These are phyloP conservation scores for Zoysia japonica DNA, from an alignment of 176 grass and related monocot species.

Conservation along the genomic window DNA sequence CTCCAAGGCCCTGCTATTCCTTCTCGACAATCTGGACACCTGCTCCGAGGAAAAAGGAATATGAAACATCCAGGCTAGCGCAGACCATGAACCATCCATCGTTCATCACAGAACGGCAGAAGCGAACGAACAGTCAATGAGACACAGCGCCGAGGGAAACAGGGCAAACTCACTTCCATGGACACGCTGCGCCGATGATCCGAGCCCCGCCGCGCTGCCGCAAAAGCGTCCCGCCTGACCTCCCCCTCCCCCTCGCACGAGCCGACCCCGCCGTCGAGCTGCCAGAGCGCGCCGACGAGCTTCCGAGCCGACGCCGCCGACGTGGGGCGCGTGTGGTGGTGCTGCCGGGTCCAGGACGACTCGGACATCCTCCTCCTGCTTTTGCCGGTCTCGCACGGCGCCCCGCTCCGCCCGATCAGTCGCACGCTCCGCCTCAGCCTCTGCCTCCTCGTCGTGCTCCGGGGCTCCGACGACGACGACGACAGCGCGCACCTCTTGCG, in stretches of 20 bases:
- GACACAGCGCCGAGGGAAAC: not conserved
- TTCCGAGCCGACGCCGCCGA: conserved; percentile 64
- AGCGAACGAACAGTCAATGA: too few relatives aligned
- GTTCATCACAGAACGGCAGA: too few relatives aligned
- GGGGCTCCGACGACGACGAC: conserved; percentile 8
- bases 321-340: conserved; percentile 3
- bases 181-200: conserved; percentile 41
- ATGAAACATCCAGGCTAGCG: not conserved
- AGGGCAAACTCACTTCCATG: conserved; percentile 34
- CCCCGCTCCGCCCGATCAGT: conserved; percentile 27
- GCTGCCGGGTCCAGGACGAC: conserved; percentile 37
- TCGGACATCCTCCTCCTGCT: conserved; percentile 47
- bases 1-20: conserved; percentile 33
- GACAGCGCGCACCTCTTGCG: conserved; percentile 59
- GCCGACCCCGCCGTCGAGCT: conserved; percentile 35
- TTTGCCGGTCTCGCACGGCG: not conserved
- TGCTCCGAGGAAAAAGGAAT: not conserved
- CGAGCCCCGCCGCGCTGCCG: conserved; percentile 4
- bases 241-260: conserved; percentile 14
- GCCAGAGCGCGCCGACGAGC: conserved; percentile 69
- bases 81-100: not conserved
- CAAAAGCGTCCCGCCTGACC: not conserved
- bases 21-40: conserved; percentile 39
- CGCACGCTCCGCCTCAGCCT: conserved; percentile 42
- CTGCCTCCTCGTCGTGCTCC: conserved; percentile 27